phyloP scores from a whole-genome alignment of 805 yeast species.

The Wickerhamiella shivajii region DNA sequence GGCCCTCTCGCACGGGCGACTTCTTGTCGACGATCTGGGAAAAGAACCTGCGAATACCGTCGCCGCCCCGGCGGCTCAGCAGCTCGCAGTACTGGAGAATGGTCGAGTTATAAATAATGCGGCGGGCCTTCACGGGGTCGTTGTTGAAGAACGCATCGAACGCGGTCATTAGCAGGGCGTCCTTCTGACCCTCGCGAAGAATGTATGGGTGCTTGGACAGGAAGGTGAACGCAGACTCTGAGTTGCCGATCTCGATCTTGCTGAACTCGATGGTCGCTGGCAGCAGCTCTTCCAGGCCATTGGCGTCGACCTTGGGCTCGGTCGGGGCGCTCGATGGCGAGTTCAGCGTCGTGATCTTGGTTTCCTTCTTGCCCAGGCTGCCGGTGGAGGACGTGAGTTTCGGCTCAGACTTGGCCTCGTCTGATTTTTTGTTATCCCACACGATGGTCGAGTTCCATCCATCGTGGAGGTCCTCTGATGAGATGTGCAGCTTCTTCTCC shows the following conservation, averaged over 20 bases:
- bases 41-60: conserved; percentile 47
- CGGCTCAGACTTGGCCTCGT: conserved; percentile 15
- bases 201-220: conserved; percentile 46
- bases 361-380: neutral
- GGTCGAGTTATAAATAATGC: conserved; percentile 66
- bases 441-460: conserved; percentile 81
- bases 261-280: conserved; percentile 57
- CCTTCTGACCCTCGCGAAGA: conserved; percentile 72
- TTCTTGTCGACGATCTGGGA: conserved; percentile 38
- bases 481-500: conserved; percentile 62
- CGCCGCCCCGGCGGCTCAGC: conserved; percentile 23
- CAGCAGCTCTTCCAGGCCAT: conserved; percentile 27
- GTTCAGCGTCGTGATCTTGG: conserved; percentile 4
- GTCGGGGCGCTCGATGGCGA: neutral
- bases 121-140: conserved; percentile 38
- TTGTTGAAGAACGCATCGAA: conserved; percentile 67
- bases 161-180: conserved; percentile 83
- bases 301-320: conserved; percentile 15
- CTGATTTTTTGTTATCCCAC: conserved; percentile 44
- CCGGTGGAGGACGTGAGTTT: too few relatives aligned
- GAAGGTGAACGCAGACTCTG: conserved; percentile 36
- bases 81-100: conserved; percentile 53
- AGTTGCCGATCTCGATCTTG: conserved; percentile 35
- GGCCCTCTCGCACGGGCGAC: conserved; percentile 56
- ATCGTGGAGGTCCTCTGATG: conserved; percentile 81